Base-by-base conservation (phyloP, 495 filamentous ascomycete species). In the Penicillium cataractarum region DNA sequence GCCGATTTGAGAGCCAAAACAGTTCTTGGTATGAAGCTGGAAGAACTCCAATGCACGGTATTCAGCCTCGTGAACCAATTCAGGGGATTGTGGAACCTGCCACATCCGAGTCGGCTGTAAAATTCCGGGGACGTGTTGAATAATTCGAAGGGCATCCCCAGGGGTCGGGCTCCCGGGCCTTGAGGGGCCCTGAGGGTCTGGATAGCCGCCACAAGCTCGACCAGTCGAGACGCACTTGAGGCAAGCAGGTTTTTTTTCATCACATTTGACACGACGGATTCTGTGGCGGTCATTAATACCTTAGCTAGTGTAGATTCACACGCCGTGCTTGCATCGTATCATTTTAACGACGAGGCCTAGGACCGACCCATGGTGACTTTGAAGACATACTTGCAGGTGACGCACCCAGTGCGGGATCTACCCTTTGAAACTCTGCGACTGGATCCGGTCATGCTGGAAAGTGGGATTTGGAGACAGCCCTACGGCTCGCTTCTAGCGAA, bases 261-360 rank as follows among this genome's bases (percentile, higher is more conserved):
- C 86, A 75, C 86, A 89, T 76, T 89, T 89, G 37, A 89, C 86
- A 62, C 84, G 80, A 55, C 86, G 80, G 57, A 80, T 81, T 68
- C 86, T 87, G 58, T 26, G 7, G 13, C 35, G 33, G 42, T 63
- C 24, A 40, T 56, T 21, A 57, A 9, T 39, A 27, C 17, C 12
- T 17, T 15, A 4, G 35, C 35, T 15, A 15, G 35, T 39, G 35
- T 5, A 31, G 3, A 31, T 31, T 31, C 29, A 31, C 29, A 7
- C 29, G 29, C 7, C 29, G 29, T 31, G 3, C 29, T 3, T 7
- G 29, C 7, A 17, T 39, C 29, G 29, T 31, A 17, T 39, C 35
- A 15, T 3, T 5, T 12, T 39, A 39, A 39, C 35, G 12, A 39
- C 35, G 33, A n/a, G 9, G 29, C 6, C 5, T 4, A 46, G 24